Conservation (phyloP, 352 stramenopile genomes). For the Phytophthora citricola region DNA sequence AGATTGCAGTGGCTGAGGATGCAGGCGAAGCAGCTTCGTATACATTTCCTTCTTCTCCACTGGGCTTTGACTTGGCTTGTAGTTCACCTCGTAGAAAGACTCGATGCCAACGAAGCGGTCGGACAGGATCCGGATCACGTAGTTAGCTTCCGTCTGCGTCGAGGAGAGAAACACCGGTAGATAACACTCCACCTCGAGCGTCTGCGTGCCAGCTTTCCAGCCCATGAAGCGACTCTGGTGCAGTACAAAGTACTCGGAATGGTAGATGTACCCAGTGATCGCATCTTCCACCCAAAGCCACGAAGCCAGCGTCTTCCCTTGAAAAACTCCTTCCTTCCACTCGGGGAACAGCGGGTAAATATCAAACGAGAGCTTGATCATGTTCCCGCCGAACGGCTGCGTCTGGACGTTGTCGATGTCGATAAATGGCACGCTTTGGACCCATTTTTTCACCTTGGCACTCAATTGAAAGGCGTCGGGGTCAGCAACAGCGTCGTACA, state of each 20-base stretch:
- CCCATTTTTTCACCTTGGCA: constrained; percentile 75
- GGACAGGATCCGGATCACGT: constrained; percentile 95
- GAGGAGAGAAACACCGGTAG: constrained; percentile 96
- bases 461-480: constrained; percentile 49
- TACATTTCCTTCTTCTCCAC: constrained; percentile 73
- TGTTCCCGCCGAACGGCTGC: constrained; percentile 96
- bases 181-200: constrained; percentile 94
- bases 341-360: constrained; percentile 70
- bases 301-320: constrained; percentile 79
- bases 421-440: constrained; percentile 70
- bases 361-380: constrained; percentile 93
- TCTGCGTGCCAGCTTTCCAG: constrained; percentile 69
- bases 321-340: constrained; percentile 70
- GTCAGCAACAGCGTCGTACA: constrained; percentile 65
- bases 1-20: constrained; percentile 94
- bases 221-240: constrained; percentile 77
- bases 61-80: constrained; percentile 48
- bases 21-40: constrained; percentile 93
- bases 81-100: constrained; percentile 79
- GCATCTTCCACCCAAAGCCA: constrained; percentile 99
- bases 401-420: constrained; percentile 78
- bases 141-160: constrained; percentile 85
- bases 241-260: constrained; percentile 92
- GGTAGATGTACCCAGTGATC: constrained; percentile 92
- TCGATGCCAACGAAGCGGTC: constrained; percentile 98